Evolutionary conservation across 768 basidiomycete genomes (phyloP).

Genomic region (Nidularia sp.): DNA sequence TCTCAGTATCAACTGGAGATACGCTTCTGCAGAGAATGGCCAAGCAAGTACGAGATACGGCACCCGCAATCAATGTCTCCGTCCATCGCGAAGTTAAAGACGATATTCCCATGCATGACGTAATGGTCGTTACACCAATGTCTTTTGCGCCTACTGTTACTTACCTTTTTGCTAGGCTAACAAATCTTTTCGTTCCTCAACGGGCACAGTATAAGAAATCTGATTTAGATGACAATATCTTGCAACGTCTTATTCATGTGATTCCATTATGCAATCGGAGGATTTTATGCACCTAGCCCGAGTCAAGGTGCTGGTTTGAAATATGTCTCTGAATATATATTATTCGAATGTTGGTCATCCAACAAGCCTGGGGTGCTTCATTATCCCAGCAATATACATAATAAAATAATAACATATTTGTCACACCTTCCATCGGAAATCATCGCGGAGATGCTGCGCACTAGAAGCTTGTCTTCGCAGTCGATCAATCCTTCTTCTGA

Average conservation of each 20-base stretch:
- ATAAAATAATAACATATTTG: too few relatives aligned
- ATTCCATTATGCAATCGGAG: neutral
- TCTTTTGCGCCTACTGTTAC: neutral
- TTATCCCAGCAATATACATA: too few relatives aligned
- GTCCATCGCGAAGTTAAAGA: neutral
- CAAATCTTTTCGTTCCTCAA: neutral
- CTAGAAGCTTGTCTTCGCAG: too few relatives aligned
- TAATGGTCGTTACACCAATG: neutral
- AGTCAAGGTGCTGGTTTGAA: too few relatives aligned
- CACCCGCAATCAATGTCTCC: neutral
- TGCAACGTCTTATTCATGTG: neutral
- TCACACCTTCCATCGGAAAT: too few relatives aligned
- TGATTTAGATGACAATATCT: neutral
- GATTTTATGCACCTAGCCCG: neutral
- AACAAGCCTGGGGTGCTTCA: too few relatives aligned
- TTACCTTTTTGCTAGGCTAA: neutral
- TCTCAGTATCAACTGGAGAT: neutral
- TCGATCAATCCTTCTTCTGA: too few relatives aligned
- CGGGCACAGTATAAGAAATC: neutral
- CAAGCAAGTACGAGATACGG: neutral
- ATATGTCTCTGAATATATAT: too few relatives aligned
- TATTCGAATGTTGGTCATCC: too few relatives aligned
- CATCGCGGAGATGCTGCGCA: too few relatives aligned
- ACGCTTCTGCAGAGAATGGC: neutral
- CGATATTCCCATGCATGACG: neutral